Conservation (phyloP, 2,329 filamentous ascomycete species). For the Penicillium palitans region DNA sequence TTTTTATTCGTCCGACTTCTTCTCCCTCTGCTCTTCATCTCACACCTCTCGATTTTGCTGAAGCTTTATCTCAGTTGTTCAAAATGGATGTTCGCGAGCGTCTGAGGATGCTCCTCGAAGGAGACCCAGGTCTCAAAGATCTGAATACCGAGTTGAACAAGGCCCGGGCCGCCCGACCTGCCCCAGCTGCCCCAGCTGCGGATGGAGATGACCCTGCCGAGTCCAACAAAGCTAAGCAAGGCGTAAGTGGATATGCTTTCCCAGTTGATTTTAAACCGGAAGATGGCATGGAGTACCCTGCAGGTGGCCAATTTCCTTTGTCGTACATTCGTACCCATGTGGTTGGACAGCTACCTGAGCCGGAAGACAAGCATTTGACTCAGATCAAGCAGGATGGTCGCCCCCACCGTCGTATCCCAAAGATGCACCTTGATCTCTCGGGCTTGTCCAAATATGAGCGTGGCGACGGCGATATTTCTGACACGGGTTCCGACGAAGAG, state of each 20-base stretch:
- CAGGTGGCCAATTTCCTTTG: neutral
- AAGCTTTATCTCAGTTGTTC: neutral
- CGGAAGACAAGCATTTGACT: constrained; percentile 4
- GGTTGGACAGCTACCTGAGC: neutral
- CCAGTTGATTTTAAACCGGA: neutral
- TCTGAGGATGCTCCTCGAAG: constrained; percentile 1
- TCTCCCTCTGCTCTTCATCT: neutral
- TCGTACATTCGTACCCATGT: constrained; percentile 6
- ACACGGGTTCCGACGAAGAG: neutral
- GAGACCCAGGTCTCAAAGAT: neutral
- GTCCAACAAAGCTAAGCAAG: neutral
- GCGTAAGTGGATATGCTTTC: constrained; percentile 3
- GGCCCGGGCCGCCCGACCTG: neutral
- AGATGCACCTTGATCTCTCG: neutral
- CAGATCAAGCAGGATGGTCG: neutral
- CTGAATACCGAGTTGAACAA: neutral
- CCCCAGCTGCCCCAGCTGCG: neutral
- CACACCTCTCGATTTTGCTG: neutral
- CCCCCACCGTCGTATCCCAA: neutral
- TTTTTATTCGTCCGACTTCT: neutral
- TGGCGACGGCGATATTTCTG: neutral
- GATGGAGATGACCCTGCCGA: neutral
- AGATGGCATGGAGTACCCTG: neutral
- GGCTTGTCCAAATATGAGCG: neutral
- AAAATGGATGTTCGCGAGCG: neutral